Conservation (phyloP, 2,329 filamentous ascomycete species). For the Botrytis porri region DNA sequence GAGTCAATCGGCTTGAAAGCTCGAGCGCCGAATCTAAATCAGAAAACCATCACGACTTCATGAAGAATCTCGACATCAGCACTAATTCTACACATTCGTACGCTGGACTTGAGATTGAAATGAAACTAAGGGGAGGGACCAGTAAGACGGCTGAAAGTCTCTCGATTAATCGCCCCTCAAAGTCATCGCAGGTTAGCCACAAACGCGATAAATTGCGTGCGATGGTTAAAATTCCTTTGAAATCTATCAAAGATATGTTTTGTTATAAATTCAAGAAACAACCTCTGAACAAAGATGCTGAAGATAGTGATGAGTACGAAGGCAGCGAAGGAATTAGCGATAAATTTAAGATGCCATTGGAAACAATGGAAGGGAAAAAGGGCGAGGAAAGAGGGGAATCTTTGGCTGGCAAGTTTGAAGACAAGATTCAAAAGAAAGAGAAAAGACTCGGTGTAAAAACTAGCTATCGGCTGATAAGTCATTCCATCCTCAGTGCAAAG, state of each 20-base stretch:
- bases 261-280: background rate
- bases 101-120: background rate
- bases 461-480: background rate
- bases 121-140: background rate
- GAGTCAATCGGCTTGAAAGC: background rate
- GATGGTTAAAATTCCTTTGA: background rate
- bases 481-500: background rate
- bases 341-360: background rate
- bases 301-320: background rate
- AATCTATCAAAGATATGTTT: background rate
- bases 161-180: too few relatives aligned
- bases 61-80: background rate
- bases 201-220: background rate
- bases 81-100: background rate
- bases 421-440: background rate
- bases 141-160: accelerated
- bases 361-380: background rate
- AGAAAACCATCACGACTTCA: background rate
- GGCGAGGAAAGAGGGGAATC: background rate
- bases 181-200: too few relatives aligned
- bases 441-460: too few relatives aligned
- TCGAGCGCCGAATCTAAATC: too few relatives aligned
- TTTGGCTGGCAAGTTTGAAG: background rate
- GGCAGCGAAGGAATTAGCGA: background rate
- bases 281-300: background rate